These are phyloP conservation scores for Ceratocystis huliohia DNA, from an alignment of 2,329 filamentous ascomycete species.

Conservation along the genomic window DNA sequence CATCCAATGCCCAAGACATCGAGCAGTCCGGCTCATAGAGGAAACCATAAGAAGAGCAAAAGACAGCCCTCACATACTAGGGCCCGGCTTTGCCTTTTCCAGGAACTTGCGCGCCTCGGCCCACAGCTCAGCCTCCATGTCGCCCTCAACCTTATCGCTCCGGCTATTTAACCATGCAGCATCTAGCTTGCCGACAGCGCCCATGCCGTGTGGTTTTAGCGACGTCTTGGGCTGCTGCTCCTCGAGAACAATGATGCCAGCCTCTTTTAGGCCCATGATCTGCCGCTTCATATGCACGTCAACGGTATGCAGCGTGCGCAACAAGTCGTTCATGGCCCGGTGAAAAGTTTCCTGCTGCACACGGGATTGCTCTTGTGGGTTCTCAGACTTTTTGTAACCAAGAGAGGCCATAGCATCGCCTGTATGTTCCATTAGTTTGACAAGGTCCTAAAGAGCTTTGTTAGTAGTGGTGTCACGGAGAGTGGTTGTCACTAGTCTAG, in stretches of 20 bases:
- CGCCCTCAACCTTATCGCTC: constrained; percentile 65
- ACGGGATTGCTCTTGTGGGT: constrained; percentile 31
- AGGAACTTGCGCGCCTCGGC: constrained; percentile 31
- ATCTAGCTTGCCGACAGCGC: constrained; percentile 52
- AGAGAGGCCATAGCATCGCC: constrained; percentile 36
- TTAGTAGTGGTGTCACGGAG: background rate
- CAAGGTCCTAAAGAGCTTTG: constrained; percentile 24
- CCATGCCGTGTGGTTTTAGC: constrained; percentile 43
- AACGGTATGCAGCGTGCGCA: constrained; percentile 58
- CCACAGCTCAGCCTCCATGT: constrained; percentile 76
- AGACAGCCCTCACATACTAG: background rate
- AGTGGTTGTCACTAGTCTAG: background rate
- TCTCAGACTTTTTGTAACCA: constrained; percentile 27
- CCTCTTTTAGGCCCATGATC: constrained; percentile 63
- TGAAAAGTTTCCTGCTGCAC: constrained; percentile 47
- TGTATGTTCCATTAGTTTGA: constrained; percentile 34
- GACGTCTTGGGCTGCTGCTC: constrained; percentile 26
- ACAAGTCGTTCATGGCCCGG: constrained; percentile 51
- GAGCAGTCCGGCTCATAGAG: background rate
- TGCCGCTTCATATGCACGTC: constrained; percentile 63
- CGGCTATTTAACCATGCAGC: constrained; percentile 83
- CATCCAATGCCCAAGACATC: too few relatives aligned
- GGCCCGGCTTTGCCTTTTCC: constrained; percentile 25
- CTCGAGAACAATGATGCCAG: constrained; percentile 51
- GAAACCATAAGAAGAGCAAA: background rate